Evolutionary conservation across 371 early-diverging fungal genomes (phyloP).

Genomic region (Enteropsectra breve): DNA sequence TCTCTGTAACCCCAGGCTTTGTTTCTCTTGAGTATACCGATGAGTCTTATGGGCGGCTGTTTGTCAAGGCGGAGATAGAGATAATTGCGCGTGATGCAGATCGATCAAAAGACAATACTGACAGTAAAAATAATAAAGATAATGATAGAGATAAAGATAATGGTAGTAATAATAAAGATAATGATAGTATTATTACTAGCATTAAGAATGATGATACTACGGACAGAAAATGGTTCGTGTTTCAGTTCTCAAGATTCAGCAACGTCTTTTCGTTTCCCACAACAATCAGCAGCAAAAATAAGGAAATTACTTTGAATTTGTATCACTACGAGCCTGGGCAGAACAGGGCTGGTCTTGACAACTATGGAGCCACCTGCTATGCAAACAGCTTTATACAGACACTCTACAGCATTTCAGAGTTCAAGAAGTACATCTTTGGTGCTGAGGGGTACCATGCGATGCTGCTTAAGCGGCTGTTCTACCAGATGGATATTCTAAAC

Average conservation of each 20-base stretch:
- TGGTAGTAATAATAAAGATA: too few species aligned
- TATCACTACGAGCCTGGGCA: neutral
- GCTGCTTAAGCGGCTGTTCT: conserved; percentile 73
- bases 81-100: too few species aligned
- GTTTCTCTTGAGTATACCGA: conserved; percentile 1
- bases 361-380: conserved; percentile 98
- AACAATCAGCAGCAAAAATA: too few species aligned
- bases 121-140: too few species aligned
- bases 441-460: conserved; percentile 25
- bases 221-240: too few species aligned
- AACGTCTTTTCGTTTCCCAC: too few species aligned
- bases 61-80: neutral
- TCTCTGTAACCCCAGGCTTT: neutral
- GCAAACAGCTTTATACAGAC: conserved; percentile 95
- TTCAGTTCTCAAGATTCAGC: too few species aligned
- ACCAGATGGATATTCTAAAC: conserved; percentile 53
- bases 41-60: conserved; percentile 1
- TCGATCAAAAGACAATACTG: too few species aligned
- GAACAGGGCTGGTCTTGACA: conserved; percentile 67
- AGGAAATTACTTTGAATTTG: too few species aligned
- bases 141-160: too few species aligned
- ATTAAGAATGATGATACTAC: too few species aligned
- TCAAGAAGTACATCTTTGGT: conserved; percentile 65
- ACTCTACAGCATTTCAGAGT: conserved; percentile 80
- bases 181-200: too few species aligned